Evolutionary conservation across 106 monocot genomes (phyloP).

Genomic region (Phalaenopsis aphrodite): DNA sequence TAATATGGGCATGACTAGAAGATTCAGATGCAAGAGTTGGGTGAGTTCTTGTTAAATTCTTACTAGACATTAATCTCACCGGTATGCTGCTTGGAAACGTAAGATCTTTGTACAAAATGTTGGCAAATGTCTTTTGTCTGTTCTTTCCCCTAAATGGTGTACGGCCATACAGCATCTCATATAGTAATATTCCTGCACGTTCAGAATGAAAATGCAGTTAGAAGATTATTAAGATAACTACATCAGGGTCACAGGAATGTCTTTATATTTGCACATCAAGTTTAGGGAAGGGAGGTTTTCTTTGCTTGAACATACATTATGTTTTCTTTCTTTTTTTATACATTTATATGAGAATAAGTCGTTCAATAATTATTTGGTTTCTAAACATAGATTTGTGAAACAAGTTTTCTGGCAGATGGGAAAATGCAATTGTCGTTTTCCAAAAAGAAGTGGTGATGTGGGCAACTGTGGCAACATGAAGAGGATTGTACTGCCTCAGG

Average conservation of each 20-base stretch:
- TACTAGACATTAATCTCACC: constrained; percentile 29
- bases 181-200: constrained; percentile 82
- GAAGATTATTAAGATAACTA: not conserved
- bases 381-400: too few species aligned
- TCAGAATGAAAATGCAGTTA: not conserved
- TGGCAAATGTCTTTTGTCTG: constrained; percentile 83
- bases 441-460: not conserved
- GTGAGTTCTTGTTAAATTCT: not conserved
- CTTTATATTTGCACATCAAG: not conserved
- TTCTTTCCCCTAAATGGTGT: constrained; percentile 97
- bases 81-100: constrained; percentile 95
- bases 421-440: not conserved
- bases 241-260: not conserved
- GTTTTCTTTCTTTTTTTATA: too few species aligned
- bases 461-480: not conserved
- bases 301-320: not conserved
- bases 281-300: not conserved
- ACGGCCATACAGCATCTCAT: constrained; percentile 97
- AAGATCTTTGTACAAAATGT: constrained; percentile 90
- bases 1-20: too few species aligned
- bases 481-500: not conserved
- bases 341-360: too few species aligned
- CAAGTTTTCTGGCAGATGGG: too few species aligned
- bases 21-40: too few species aligned
- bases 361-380: too few species aligned